Conservation (phyloP, 306 rosid genomes). For the Canavalia ensiformis region DNA sequence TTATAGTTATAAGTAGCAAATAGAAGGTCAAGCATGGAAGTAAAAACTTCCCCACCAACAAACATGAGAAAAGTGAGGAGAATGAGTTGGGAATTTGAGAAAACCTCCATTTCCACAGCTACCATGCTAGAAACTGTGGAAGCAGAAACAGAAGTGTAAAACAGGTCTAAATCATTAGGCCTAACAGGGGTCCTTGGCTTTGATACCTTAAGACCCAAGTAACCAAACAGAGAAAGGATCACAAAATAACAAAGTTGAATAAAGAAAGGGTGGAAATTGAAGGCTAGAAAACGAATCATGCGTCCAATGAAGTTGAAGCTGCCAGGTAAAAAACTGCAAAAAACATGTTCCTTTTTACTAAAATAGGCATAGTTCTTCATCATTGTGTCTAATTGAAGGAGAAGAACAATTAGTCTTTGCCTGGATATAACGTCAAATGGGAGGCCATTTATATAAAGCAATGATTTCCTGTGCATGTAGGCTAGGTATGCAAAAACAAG, state of each 20-base stretch:
- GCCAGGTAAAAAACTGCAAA: background rate
- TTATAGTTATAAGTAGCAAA: constrained; percentile 21
- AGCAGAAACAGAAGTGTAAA: constrained; percentile 83
- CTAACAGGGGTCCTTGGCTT: constrained; percentile 45
- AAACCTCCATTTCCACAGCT: constrained; percentile 67
- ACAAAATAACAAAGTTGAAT: constrained; percentile 56
- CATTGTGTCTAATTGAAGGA: background rate
- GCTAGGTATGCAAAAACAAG: background rate
- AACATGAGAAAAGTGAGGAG: constrained; percentile 65
- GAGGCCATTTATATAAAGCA: constrained; percentile 43
- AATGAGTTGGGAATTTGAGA: constrained; percentile 53
- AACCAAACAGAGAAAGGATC: constrained; percentile 60
- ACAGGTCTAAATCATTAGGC: constrained; percentile 54
- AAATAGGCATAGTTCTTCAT: constrained; percentile 30
- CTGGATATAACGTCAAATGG: background rate
- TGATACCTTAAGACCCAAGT: constrained; percentile 58
- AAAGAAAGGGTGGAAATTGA: constrained; percentile 36
- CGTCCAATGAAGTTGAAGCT: background rate
- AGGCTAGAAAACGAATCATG: background rate
- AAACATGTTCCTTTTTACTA: background rate
- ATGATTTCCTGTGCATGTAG: background rate
- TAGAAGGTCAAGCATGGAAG: constrained; percentile 63
- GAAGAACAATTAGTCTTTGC: background rate
- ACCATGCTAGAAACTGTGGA: constrained; percentile 83
- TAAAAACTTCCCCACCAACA: constrained; percentile 71